These are phyloP conservation scores for Aphanomyces stellatus DNA, from an alignment of 352 stramenopile species.

Conservation along the genomic window DNA sequence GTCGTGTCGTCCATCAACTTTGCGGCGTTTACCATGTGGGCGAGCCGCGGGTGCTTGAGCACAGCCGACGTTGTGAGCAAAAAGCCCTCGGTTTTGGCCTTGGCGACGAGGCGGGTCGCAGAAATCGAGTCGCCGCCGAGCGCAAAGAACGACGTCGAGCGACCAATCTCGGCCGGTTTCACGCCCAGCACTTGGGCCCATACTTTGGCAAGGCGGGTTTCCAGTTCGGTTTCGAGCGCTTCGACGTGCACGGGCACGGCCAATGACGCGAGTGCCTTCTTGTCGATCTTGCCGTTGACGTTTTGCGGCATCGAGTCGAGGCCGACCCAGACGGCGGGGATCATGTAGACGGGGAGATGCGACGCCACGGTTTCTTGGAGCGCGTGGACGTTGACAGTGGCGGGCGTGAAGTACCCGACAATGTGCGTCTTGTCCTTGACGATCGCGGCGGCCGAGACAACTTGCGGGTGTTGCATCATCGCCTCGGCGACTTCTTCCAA, in stretches of 20 bases:
- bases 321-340: conserved; percentile 74
- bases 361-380: conserved; percentile 61
- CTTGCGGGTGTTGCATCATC: conserved; percentile 28
- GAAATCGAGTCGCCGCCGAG: background rate
- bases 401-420: conserved; percentile 86
- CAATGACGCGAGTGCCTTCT: conserved; percentile 32
- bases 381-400: conserved; percentile 54
- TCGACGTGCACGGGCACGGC: background rate
- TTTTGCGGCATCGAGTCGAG: conserved; percentile 77
- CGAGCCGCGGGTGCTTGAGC: background rate
- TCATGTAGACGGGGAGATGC: conserved; percentile 74
- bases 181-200: background rate
- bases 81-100: background rate
- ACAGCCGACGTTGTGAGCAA: background rate
- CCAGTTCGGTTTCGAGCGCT: background rate
- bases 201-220: background rate
- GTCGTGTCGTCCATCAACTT: background rate
- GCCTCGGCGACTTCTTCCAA: conserved; percentile 66
- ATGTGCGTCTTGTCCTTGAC: conserved; percentile 58
- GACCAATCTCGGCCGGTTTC: background rate
- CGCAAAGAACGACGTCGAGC: background rate
- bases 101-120: background rate
- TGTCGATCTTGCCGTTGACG: conserved; percentile 79
- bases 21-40: background rate
- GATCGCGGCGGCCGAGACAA: conserved; percentile 44